Percentiles rank a stretch among this genome's conserved stretches.
Evolutionary conservation across 1,284 basidiomycete species (phyloP).

Genomic region (Phaffia rhodozyma): DNA sequence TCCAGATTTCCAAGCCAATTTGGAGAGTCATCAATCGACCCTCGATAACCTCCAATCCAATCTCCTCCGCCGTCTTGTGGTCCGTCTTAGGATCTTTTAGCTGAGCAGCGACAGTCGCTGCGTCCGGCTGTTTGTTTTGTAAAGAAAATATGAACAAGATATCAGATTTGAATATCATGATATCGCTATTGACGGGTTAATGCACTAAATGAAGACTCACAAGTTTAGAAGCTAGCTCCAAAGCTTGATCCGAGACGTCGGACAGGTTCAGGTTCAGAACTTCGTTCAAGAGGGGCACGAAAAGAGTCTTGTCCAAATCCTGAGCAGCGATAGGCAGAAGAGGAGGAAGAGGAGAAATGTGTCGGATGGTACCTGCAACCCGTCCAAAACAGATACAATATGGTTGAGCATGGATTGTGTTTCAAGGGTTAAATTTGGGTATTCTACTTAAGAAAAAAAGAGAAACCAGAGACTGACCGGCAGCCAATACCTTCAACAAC

Average conservation of each 20-base stretch:
- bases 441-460: not conserved
- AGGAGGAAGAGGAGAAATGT: slow-evolving; percentile 57
- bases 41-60: slow-evolving; percentile 64
- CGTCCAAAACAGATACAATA: not conserved
- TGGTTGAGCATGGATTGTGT: not conserved
- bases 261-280: slow-evolving; percentile 53
- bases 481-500: slow-evolving; percentile 54
- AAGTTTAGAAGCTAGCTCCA: slow-evolving; percentile 46
- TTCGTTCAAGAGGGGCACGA: slow-evolving; percentile 60
- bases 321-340: slow-evolving; percentile 49
- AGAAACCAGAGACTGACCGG: slow-evolving; percentile 42
- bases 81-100: slow-evolving; percentile 38
- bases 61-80: slow-evolving; percentile 54
- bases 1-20: slow-evolving; percentile 71
- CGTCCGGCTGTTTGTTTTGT: slow-evolving; percentile 20
- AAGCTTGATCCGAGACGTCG: slow-evolving; percentile 44
- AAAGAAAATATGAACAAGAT: not conserved
- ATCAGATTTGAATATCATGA: not conserved
- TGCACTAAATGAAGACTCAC: slow-evolving; percentile 31
- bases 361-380: slow-evolving; percentile 54
- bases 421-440: not conserved
- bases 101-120: slow-evolving; percentile 21
- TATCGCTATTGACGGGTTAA: not conserved
- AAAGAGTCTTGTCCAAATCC: slow-evolving; percentile 56
- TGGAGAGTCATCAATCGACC: slow-evolving; percentile 57